phyloP scores from a whole-genome alignment of 2,329 filamentous ascomycete genomes.

The Trichoderma sp. region DNA sequence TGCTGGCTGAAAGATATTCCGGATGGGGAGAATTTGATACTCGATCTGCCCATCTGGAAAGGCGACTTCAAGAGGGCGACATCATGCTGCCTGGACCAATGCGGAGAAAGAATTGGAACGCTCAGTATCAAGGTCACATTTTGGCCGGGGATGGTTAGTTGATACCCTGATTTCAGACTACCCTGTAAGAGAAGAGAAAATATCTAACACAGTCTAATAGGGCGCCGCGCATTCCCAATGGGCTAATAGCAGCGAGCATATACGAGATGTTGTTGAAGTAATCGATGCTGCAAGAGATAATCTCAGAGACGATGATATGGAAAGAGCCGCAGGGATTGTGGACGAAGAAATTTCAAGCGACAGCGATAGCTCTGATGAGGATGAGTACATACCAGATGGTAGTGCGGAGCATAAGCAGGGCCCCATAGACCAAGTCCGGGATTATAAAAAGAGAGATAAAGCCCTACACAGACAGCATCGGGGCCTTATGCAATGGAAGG shows the following conservation, averaged over 20 bases:
- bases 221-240: conserved; percentile 38
- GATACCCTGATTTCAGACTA: background rate
- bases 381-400: conserved; percentile 38
- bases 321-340: conserved; percentile 38
- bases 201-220: conserved; percentile 23
- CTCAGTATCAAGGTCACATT: conserved; percentile 42
- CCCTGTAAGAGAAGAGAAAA: background rate
- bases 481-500: conserved; percentile 71
- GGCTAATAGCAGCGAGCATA: conserved; percentile 35
- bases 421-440: conserved; percentile 51
- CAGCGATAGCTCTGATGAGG: conserved; percentile 31
- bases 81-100: conserved; percentile 41
- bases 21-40: conserved; percentile 62
- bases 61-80: conserved; percentile 51
- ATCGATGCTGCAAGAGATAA: conserved; percentile 43
- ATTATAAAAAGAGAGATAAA: conserved; percentile 59
- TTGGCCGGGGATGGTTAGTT: conserved; percentile 37
- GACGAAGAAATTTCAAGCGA: conserved; percentile 34
- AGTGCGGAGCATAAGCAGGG: conserved; percentile 43
- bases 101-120: conserved; percentile 48
- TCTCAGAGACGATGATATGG: conserved; percentile 31
- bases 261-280: conserved; percentile 45
- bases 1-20: conserved; percentile 68
- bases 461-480: conserved; percentile 64
- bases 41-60: conserved; percentile 64